Base-by-base conservation (phyloP, 192 early-diverging fungal species). In the Umbelopsis isabellina region DNA sequence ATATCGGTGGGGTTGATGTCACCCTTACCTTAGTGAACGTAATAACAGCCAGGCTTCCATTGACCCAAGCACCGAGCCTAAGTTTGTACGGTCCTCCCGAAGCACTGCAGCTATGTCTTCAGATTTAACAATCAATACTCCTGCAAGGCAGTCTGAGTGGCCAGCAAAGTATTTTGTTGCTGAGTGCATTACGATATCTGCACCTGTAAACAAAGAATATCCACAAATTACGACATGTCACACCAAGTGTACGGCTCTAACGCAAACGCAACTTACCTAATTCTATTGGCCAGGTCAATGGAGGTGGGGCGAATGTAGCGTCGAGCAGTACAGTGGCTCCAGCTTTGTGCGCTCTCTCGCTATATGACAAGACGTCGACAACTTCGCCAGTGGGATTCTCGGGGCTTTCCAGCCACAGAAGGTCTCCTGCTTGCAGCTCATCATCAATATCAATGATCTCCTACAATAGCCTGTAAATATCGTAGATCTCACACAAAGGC, bases 141-240 rank as follows among this genome's bases (percentile, higher is more conserved):
- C 91, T 12, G 86, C 90, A 46, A 93, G 75, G 8, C 88, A 72
- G 79, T 92, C 91, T 45, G 80, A 83, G 65, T 93, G 91, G 11
- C 91, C 91, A 58, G 86, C 86, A 25, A 92, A 72, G 70, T 84
- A 93, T 82, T 93, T 93, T 46, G 91, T 91, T 16, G 85, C 73
- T 21, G 84, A 85, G 73, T 93, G 91, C 80, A 92, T 80, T 20
- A 89, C 87, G 33, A 90, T 70, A 65, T 91, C 87, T 35, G 85
- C 91, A 18, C 90, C 91, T 72, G 16, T 27, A 4, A 70, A 2
- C 22, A 58, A 20, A 41, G 37, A 41, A 41, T 41, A 41, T 10
- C 37, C 37, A 10, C 27, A 33, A n/a, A 35, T 33, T 23, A 51
- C 50, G 9, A 23, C 9, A 23, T 51, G 50, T 51, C 33, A 16